Percentiles rank a stretch among this genome's conserved stretches.
Evolutionary conservation across 768 basidiomycete genomes (phyloP).

Genomic region (Naematelia aurantialba): DNA sequence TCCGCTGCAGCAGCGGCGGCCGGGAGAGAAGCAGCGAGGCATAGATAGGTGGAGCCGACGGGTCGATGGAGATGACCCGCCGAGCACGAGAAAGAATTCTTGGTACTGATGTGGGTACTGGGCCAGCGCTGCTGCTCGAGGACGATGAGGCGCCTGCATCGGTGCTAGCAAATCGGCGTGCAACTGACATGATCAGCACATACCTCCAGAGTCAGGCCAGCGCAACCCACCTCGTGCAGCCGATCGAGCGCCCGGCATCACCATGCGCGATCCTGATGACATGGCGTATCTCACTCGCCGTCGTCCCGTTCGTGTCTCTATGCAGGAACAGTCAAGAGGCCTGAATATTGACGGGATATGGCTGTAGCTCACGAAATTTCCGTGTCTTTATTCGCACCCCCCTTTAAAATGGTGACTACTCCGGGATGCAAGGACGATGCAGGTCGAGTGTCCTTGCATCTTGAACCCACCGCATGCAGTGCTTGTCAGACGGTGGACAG

Average conservation of each 20-base stretch:
- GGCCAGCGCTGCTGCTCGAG: neutral
- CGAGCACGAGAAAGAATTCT: neutral
- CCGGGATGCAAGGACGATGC: no score
- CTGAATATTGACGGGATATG: no score
- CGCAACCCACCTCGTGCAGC: neutral
- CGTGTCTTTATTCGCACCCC: neutral
- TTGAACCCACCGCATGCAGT: no score
- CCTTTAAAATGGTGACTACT: no score
- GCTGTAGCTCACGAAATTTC: neutral
- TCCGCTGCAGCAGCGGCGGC: conserved; percentile 48
- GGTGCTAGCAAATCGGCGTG: neutral
- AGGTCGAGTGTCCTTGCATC: no score
- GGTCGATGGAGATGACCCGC: neutral
- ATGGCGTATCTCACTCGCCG: neutral
- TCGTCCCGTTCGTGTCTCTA: no score
- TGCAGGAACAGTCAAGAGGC: no score
- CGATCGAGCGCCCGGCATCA: neutral
- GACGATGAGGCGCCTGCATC: neutral
- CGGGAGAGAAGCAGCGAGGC: conserved; percentile 52
- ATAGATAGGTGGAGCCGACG: conserved; percentile 22
- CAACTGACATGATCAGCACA: neutral
- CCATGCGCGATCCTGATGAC: neutral
- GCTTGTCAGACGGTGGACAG: no score
- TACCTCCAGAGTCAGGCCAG: no score
- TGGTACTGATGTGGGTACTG: neutral